Evolutionary conservation across 225 moss, liverwort and hornwort genomes (phyloP), one percentile per base, ranked within the genome.

Genomic region (Marchantia paleacea): DNA sequence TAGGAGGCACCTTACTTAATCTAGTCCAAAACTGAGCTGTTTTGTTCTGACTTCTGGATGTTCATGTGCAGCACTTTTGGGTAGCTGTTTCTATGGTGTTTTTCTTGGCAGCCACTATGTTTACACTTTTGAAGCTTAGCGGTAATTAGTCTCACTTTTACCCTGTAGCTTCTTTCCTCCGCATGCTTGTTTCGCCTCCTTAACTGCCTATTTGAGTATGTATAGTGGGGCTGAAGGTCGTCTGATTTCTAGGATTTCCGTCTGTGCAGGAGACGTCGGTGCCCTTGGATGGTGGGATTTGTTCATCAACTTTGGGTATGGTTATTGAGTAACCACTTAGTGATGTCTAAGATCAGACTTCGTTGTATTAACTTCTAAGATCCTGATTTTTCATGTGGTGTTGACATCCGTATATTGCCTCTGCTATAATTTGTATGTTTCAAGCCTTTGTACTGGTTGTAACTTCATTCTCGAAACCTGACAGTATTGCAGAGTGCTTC

Each of bases 201-300:
- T 49, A 48, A 28, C 49, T 2, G 39, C 39, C 39, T 39, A 39
- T 39, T 39, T 39, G 39, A 63, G 18, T 24, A 53, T 12, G 15
- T 22, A 52, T 39, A 39, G 5, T 20, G 26, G 25, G 10, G 28
- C 54, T 15, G 53, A 74, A 22, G 24, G 15, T 29, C 24, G 29
- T 74, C 55, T 74, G 13, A 53, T 54, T n/a, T 25, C 55, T 54
- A 16, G 55, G 16, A 54, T 49, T 75, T 69, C 16, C 57, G 68
- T 8, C 11, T 52, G 78, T 80, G 78, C 91, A 97, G 97, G 97
- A 87, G 97, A 97, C 80, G 95, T 97, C 31, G 95, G 94, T 86
- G 95, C 95, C 64, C 88, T 97, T 83, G 97, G 97, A 80, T 97
- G 97, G 97, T 97, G 97, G 97, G 95, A 97, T 86, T 90, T 97